A percentile compares a stretch with the other conserved stretches of the same genome.
phyloP scores from a whole-genome alignment of 148 eudicot genomes.

The Camellia lanceoleosa region DNA sequence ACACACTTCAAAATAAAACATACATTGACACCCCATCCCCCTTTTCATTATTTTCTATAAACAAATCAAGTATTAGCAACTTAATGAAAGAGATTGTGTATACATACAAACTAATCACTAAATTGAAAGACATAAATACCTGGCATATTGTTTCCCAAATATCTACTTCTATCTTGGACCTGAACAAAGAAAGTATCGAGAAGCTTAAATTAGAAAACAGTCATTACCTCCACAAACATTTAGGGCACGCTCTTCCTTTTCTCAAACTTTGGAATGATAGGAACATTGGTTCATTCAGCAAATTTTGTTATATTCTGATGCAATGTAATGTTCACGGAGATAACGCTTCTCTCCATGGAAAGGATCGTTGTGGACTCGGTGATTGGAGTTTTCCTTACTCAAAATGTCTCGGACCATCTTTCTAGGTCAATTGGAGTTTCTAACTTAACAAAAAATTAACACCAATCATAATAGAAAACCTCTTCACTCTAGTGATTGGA shows the following conservation, averaged over 20 bases:
- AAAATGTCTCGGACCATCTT: conserved; percentile 95
- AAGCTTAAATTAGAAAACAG: not conserved
- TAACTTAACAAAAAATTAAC: conserved; percentile 3
- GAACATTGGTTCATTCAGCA: not conserved
- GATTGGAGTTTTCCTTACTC: conserved; percentile 94
- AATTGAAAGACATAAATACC: not conserved
- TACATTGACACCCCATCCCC: too few relatives aligned
- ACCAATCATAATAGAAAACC: not conserved
- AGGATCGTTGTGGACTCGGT: conserved; percentile 98
- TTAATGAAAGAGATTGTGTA: not conserved
- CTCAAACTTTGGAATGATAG: not conserved
- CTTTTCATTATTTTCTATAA: too few relatives aligned
- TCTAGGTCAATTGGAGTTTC: conserved; percentile 60
- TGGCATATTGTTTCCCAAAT: not conserved
- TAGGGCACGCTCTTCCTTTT: conserved; percentile 5
- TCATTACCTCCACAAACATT: not conserved
- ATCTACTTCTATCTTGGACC: not conserved
- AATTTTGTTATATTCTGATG: not conserved
- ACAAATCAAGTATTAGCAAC: too few relatives aligned
- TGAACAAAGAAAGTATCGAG: not conserved
- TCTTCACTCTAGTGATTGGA: conserved; percentile 12
- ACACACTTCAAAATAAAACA: too few relatives aligned
- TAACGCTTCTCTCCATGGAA: conserved; percentile 91
- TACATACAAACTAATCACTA: not conserved
- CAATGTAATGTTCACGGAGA: conserved; percentile 49